Evolutionary conservation across 2,329 filamentous ascomycete species (phyloP).

Genomic region (Phyllosticta paracitricarpa): DNA sequence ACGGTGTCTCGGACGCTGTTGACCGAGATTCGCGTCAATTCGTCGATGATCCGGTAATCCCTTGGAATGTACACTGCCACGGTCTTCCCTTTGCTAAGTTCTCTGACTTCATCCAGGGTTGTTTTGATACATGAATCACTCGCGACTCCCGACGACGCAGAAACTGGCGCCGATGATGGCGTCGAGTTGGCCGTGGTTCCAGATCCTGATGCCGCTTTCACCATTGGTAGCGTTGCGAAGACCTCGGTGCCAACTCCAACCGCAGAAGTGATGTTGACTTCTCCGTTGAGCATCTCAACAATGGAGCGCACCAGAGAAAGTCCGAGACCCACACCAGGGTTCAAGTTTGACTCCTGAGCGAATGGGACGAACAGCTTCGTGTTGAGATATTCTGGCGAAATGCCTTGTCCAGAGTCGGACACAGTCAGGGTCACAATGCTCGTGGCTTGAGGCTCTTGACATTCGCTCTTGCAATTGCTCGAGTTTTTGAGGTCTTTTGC

Average conservation of each 20-base stretch:
- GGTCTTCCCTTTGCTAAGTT: constrained; percentile 2
- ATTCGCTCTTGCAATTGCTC: neutral
- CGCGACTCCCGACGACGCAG: constrained; percentile 12
- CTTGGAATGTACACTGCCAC: constrained; percentile 11
- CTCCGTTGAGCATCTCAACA: constrained; percentile 49
- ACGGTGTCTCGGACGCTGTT: neutral
- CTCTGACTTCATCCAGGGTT: constrained; percentile 11
- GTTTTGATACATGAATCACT: constrained; percentile 15
- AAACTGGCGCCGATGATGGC: constrained; percentile 5
- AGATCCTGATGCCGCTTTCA: neutral
- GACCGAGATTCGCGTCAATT: neutral
- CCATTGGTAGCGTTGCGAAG: constrained; percentile 38
- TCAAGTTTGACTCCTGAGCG: constrained; percentile 51
- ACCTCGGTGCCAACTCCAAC: constrained; percentile 45
- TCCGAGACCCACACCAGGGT: constrained; percentile 54
- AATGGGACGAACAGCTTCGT: constrained; percentile 55
- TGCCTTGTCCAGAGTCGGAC: constrained; percentile 56
- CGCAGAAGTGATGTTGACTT: constrained; percentile 47
- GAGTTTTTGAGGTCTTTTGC: constrained; percentile 6
- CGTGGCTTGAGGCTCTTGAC: constrained; percentile 1
- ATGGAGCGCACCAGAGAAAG: constrained; percentile 53
- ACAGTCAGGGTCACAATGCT: constrained; percentile 37
- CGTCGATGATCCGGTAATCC: neutral
- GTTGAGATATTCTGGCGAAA: constrained; percentile 51
- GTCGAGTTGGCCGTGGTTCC: constrained; percentile 1